These are phyloP conservation scores for Septoria petroselini DNA, from an alignment of 2,329 filamentous ascomycete species.

Conservation along the genomic window DNA sequence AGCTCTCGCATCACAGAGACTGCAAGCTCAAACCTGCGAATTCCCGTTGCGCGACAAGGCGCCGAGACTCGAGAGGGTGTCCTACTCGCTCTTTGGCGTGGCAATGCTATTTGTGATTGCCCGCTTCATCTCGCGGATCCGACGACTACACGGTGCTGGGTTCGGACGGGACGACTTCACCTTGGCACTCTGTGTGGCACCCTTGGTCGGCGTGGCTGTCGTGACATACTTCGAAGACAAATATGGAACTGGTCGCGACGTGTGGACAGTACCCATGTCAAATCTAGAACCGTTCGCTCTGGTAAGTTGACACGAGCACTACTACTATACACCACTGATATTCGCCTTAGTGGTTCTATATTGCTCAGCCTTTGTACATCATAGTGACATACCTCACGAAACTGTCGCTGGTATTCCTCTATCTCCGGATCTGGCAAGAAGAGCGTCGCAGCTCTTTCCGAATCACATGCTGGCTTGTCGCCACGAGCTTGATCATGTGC, in stretches of 20 bases:
- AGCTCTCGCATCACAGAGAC: constrained; percentile 3
- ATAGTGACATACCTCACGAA: constrained; percentile 14
- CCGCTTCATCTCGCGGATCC: constrained; percentile 9
- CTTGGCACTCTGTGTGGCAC: neutral
- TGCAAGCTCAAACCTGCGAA: constrained; percentile 3
- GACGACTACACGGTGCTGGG: constrained; percentile 4
- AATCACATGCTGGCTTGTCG: constrained; percentile 12
- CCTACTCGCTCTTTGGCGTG: constrained; percentile 10
- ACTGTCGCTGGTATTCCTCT: constrained; percentile 18
- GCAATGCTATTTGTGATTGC: constrained; percentile 11
- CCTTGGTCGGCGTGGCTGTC: constrained; percentile 9
- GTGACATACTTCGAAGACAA: constrained; percentile 7
- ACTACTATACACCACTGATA: no score
- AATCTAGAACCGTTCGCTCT: constrained; percentile 2
- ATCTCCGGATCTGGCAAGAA: constrained; percentile 13
- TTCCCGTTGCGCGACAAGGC: constrained; percentile 5
- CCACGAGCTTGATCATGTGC: constrained; percentile 1
- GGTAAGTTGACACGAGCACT: neutral
- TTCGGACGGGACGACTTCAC: constrained; percentile 10
- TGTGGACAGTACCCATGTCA: constrained; percentile 2
- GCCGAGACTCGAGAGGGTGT: neutral
- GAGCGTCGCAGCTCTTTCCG: constrained; percentile 8
- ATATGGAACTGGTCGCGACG: constrained; percentile 7
- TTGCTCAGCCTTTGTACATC: constrained; percentile 16
- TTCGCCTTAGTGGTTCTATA: constrained; percentile 15